Evolutionary conservation across 805 yeast genomes (phyloP), one percentile per base, ranked within the genome.

Genomic region (Barnettozyma populi): DNA sequence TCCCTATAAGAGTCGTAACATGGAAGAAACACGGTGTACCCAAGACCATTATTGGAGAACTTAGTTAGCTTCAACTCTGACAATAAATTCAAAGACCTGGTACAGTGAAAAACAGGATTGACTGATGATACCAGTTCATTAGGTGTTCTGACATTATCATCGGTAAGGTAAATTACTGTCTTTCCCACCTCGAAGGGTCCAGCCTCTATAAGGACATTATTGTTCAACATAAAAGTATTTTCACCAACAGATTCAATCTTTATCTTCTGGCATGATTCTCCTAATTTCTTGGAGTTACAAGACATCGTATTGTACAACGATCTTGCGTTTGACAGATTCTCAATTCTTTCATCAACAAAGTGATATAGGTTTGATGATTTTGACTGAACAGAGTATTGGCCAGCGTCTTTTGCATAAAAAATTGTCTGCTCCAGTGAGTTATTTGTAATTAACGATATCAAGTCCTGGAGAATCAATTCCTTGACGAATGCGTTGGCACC

Each of bases 1-100:
- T 67, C 62, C 20, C 74, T 73, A 96, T 96, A 90, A 0, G 90
- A 76, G 37, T 72, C 69, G 27, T 85, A 80, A 48, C 90, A 82
- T 0, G 98, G 98, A 25, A 90, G 67, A 45, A 90, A 77, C 0
- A 84, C 66, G 0, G 97, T 79, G 67, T 89, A 88, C 0, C 95
- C 95, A 19, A 68, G 57, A 19, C 68, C 64, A 49, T 82, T 84
- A 5, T 72, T 73, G 11, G 73, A 67, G 37, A 84, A 69, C 48
- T 76, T 75, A 20, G 79, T 65, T 29, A 87, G 62, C 8, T 71
- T 74, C 38, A 79, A 70, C 14, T 74, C 65, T 42, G 76, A 73
- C 49, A 90, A 62, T 54, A 78, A 79, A 16, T 72, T 67, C 41
- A 89, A 59, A 0, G 95, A 81, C 51, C 71, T 76, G 3, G 95